Evolutionary conservation across 148 eudicot species (phyloP), one percentile per base, ranked within the genome.

Genomic region (Silene conica): DNA sequence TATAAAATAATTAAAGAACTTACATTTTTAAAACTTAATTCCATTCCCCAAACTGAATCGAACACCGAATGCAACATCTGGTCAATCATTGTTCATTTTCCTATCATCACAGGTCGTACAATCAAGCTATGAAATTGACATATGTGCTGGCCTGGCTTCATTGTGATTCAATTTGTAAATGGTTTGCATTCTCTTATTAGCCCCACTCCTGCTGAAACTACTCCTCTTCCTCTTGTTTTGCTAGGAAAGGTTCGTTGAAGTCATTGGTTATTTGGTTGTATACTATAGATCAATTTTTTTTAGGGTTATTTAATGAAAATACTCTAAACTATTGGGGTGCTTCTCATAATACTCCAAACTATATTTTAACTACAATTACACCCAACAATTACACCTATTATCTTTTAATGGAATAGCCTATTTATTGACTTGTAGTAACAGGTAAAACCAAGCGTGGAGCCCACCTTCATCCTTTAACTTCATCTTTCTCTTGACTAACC

Each of bases 131-230:
- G 13, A 15, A 57, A 10, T 7, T 59, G 26, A 67, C 52, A 72
- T 58, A 43, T 70, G 52, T 66, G 56, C 54, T 60, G 60, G n/a
- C n/a, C n/a, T n/a, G n/a, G 48, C 43, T 61, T 68, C 71, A 66
- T 55, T 81, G 20, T 71, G 5, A 57, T 77, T 73, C 92, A 96
- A 97, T 96, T 96, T 84, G 88, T 96, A 78, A 92, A 92, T 80
- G 99, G 89, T 86, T 84, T 96, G 80, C 89, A 96, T 80, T 96
- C 67, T 25, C 94, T 96, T 73, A 86, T 96, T 46, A 90, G 96
- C 84, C 99, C 99, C 59, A 67, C 69, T 63, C 80, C 96, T 61
- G 89, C 82, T 41, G 97, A 89, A 74, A 90, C 97, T n/a, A n/a
- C n/a, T 75, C 99, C 99, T 28, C 92, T 96, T 75, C 94, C 92